Percentiles rank a stretch among this genome's conserved stretches.
These are phyloP conservation scores for Geranomyces variabilis DNA, from an alignment of 192 early-diverging fungal genomes.

Conservation along the genomic window DNA sequence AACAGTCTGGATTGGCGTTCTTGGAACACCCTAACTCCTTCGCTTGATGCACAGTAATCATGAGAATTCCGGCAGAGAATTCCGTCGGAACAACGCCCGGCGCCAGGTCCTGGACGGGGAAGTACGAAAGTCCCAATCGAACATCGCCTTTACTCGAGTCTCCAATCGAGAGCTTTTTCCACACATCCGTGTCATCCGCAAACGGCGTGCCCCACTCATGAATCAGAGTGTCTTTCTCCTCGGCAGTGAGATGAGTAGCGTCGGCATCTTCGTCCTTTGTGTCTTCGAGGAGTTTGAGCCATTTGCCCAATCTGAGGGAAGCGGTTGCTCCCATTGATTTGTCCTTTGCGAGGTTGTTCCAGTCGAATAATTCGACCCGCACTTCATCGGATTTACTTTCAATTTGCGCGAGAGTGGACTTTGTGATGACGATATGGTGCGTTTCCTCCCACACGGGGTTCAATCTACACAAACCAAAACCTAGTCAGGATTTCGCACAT, in stretches of 20 bases:
- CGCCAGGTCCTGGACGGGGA: slow-evolving; percentile 35
- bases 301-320: slow-evolving; percentile 35
- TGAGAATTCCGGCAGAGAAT: slow-evolving; percentile 43
- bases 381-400: slow-evolving; percentile 66
- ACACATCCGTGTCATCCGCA: slow-evolving; percentile 35
- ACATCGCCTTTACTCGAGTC: slow-evolving; percentile 34
- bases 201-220: slow-evolving; percentile 56
- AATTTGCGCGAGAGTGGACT: slow-evolving; percentile 37
- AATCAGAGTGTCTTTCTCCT: slow-evolving; percentile 44
- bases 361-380: slow-evolving; percentile 80
- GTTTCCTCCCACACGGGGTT: slow-evolving; percentile 90
- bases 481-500: too few species aligned
- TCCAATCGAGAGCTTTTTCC: slow-evolving; percentile 38
- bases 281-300: slow-evolving; percentile 52
- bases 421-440: slow-evolving; percentile 73
- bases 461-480: too few species aligned
- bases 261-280: slow-evolving; percentile 18
- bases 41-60: slow-evolving; percentile 46
- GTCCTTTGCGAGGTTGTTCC: slow-evolving; percentile 75
- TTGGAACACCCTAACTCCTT: slow-evolving; percentile 43
- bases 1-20: slow-evolving; percentile 57
- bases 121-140: slow-evolving; percentile 43
- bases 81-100: background rate
- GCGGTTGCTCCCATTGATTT: slow-evolving; percentile 64
- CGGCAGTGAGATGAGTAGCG: slow-evolving; percentile 29